These are phyloP conservation scores for Lomentospora prolificans DNA, from an alignment of 2,329 filamentous ascomycete species.

Conservation along the genomic window DNA sequence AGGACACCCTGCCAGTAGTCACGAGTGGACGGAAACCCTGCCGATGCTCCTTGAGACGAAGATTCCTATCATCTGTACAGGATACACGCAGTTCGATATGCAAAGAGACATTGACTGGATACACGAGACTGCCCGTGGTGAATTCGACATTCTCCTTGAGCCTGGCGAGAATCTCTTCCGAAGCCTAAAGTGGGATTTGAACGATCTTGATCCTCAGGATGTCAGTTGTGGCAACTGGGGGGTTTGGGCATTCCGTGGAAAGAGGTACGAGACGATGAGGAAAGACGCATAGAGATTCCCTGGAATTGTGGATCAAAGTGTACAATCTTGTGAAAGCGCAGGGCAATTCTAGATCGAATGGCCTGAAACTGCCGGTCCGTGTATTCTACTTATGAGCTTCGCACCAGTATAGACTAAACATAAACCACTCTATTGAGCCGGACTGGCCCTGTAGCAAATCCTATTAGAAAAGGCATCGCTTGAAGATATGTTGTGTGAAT, in stretches of 20 bases:
- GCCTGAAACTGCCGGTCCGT: neutral
- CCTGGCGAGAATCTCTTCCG: slow-evolving; percentile 91
- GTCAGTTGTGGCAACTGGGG: slow-evolving; percentile 96
- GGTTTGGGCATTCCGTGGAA: slow-evolving; percentile 92
- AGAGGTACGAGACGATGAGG: slow-evolving; percentile 69
- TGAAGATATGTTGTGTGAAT: no score
- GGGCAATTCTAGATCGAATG: neutral
- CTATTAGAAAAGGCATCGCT: no score
- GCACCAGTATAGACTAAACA: slow-evolving; percentile 11
- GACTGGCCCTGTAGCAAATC: no score
- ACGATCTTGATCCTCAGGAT: slow-evolving; percentile 90
- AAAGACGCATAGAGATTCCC: slow-evolving; percentile 28
- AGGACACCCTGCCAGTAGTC: slow-evolving; percentile 83
- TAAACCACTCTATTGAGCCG: slow-evolving; percentile 9
- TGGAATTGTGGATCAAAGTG: neutral
- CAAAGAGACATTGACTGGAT: slow-evolving; percentile 88
- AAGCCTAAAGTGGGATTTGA: slow-evolving; percentile 92
- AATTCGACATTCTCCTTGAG: slow-evolving; percentile 85
- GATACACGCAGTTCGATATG: slow-evolving; percentile 94
- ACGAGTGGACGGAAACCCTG: slow-evolving; percentile 89
- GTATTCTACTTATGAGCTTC: slow-evolving; percentile 12
- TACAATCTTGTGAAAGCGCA: neutral
- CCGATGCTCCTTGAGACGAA: slow-evolving; percentile 91
- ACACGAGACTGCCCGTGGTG: slow-evolving; percentile 70
- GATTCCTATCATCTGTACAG: slow-evolving; percentile 85